Base-by-base conservation (phyloP, 805 yeast species). In the Pichia paraexigua region DNA sequence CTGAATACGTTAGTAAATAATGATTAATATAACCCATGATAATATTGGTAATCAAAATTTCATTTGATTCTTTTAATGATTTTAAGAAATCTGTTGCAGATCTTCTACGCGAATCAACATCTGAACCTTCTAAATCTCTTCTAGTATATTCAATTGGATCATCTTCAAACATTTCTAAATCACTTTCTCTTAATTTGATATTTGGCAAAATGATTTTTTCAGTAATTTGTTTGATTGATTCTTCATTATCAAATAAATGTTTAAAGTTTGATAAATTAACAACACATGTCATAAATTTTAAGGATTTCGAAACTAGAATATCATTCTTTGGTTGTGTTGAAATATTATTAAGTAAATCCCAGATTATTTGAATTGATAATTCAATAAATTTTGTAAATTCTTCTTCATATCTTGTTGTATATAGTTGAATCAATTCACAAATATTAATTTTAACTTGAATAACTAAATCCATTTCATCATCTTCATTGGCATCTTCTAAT, bases 131-230 rank as follows among this genome's bases (percentile, higher is more conserved):
- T 45, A 95, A 73, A 67, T 94, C 99, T 55, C 96, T 78, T 62
- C 98, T 79, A 21, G 91, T 91, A 64, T 77, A 94, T 61, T 88
- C 95, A 50, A 94, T 85, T 39, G 99, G 99, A 64, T 94, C 99
- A 68, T 94, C 99, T 68, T 94, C 99, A 66, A 94, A 92, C 55
- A 84, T 68, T 67, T 95, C 99, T 61, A 88, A 89, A 64, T 94
- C 99, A 2, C 85, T 75, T 52, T 86, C 92, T 62, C 98, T 81
- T 53, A 94, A 76, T 12, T 83, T 78, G 59, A 91, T 82, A 65
- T 94, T 94, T 40, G 99, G 99, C 56, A 94, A 74, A 48, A 94
- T 82, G 56, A 94, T 85, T 59, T 86, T 84, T 60, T 85, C 87
- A 5, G 91, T 79, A 46, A 94, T 78, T 63, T 86, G 90, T 57